Evolutionary conservation across 148 eudicot species (phyloP), one percentile per base, ranked within the genome.

Genomic region (Chenopodium suecicum): DNA sequence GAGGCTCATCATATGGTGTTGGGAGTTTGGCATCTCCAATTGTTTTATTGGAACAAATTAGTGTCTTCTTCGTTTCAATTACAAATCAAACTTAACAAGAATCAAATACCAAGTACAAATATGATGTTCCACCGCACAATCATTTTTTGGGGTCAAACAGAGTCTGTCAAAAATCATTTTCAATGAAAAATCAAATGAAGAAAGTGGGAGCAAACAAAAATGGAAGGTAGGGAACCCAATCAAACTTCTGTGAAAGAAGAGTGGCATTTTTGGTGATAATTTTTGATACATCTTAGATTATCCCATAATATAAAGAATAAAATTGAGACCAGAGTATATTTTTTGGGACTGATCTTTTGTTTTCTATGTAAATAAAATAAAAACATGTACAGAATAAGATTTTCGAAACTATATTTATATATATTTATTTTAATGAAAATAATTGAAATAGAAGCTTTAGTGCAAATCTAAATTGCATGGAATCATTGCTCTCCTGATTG

Each of bases 401-500:
- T 68, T 27, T 68, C 16, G 72, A 32, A 69, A 7, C 34, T 31
- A 69, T 68, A 11, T 25, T 25, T n/a, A 68, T 32, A 10, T 41
- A 41, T 41, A 41, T 41, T 41, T 41, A 41, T 41, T 41, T 41
- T 41, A 41, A 41, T 41, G 44, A 41, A 69, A 32, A 32, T 32
- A 7, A 70, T 70, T 37, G 20, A 70, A 19, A 2, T 73, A n/a
- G 32, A 46, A 54, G 14, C 31, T 73, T n/a, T 22, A 47, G 23
- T n/a, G 58, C 58, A 46, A 22, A 73, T 46, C 76, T 23, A 73
- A 44, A 73, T 47, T 50, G 58, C 76, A 48, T 47, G 76, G 76
- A 73, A 73, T 73, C 75, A 72, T 72, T 44, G 50, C 79, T 76
- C 58, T 70, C 70, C 69, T 84, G 83, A 84, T 81, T 84, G 81